Base-by-base conservation (phyloP, 202 grass and related monocot species). In the Musa balbisiana region DNA sequence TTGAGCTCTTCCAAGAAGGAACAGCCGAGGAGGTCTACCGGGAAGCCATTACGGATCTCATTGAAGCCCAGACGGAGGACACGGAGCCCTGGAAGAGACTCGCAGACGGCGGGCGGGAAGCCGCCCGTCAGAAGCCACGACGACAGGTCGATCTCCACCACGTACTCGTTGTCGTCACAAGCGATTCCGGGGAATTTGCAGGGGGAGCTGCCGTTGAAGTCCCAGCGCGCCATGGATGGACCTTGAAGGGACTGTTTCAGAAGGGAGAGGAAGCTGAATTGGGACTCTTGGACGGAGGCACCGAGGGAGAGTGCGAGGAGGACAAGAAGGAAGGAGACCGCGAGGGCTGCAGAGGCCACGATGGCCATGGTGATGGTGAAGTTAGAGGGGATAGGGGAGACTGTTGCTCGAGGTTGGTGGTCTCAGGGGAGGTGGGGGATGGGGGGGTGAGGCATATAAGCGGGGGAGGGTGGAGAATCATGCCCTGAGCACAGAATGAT, bases 191-290 rank as follows among this genome's bases (percentile, higher is more conserved):
- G 78, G 68, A 92, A 82, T 49, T 54, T 49, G 82, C 95, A 98
- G 79, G 88, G 86, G 72, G 78, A 82, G 0, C 3, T 53, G 21
- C 11, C 58, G 25, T 29, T 16, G 51, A 85, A 53, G 87, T 94
- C 85, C 95, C 95, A 98, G 8, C 53, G 51, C 3, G 87, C 84
- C 85, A 93, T 98, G 59, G 80, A 84, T 1, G 86, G 83, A 0
- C 91, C 95, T 1, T 73, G 63, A 53, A 98, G 80, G 29, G 88
- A 74, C 24, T 82, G 63, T 73, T 98, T 98, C 85, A 98, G 76
- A 52, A 65, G 78, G 51, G 89, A 83, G 2, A 98, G 87, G 69
- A 94, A 98, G n/a, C 25, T 21, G 0, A 67, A 76, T 79, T 92
- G 90, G 12, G 80, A 59, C 60, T 84, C 82, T 43, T 83, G 49